These are phyloP conservation scores for Protomyces inouyei DNA, from an alignment of 1,139 yeast species.

Conservation along the genomic window DNA sequence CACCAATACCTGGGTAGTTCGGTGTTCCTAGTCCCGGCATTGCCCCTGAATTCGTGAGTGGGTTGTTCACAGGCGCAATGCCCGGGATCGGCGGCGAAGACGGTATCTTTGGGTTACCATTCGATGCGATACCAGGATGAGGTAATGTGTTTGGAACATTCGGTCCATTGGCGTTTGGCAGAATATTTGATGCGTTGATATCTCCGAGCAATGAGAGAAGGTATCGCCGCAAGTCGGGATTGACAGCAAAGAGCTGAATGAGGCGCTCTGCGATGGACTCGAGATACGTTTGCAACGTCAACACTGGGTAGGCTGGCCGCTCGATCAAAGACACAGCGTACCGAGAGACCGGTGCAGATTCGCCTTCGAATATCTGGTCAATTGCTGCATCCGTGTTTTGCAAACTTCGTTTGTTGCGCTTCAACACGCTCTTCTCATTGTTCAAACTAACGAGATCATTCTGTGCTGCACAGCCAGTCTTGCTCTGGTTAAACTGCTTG, in stretches of 20 bases:
- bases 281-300: not conserved
- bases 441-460: not conserved
- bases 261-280: not conserved
- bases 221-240: not conserved
- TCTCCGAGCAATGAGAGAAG: no score
- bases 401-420: not conserved
- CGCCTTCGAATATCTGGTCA: not conserved
- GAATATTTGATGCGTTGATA: no score
- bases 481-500: not conserved
- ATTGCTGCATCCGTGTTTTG: not conserved
- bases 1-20: not conserved
- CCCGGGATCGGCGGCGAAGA: no score
- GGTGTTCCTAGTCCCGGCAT: not conserved
- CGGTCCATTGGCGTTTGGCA: no score
- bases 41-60: no score
- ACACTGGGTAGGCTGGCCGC: no score
- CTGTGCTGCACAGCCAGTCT: not conserved
- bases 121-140: no score
- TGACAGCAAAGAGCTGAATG: not conserved
- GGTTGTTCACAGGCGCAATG: no score
- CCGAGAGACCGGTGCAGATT: no score
- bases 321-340: no score
- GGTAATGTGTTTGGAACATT: no score
- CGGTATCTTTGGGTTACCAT: no score
- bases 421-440: not conserved